Percentiles rank a stretch among this genome's conserved stretches.
Evolutionary conservation across 352 stramenopile species (phyloP).

Genomic region (Pythium aphanidermatum): DNA sequence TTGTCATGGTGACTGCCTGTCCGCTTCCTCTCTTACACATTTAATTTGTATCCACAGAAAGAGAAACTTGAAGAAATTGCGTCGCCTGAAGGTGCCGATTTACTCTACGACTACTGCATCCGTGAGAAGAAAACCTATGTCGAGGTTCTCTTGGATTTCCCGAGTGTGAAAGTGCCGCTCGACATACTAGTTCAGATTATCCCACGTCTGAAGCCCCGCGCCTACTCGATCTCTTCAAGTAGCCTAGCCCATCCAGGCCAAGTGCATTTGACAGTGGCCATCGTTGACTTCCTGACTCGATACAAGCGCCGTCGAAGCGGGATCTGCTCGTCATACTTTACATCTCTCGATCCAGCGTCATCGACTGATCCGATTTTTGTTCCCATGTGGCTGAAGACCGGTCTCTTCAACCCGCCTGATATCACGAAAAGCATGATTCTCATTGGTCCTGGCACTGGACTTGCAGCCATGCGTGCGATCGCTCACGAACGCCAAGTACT

Average conservation of each 20-base stretch:
- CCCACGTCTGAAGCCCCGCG: constrained; percentile 76
- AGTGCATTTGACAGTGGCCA: constrained; percentile 78
- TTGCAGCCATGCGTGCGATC: constrained; percentile 89
- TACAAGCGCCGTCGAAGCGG: constrained; percentile 83
- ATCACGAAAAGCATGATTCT: constrained; percentile 67
- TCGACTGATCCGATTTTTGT: constrained; percentile 30
- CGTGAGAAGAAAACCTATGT: constrained; percentile 88
- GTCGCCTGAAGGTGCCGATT: constrained; percentile 82
- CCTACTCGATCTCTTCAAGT: constrained; percentile 92
- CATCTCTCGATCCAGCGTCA: constrained; percentile 41
- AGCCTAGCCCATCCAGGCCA: constrained; percentile 42
- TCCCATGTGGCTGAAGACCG: constrained; percentile 84
- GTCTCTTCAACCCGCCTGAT: constrained; percentile 59
- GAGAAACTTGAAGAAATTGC: constrained; percentile 90
- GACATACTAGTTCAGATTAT: constrained; percentile 79
- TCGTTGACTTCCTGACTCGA: constrained; percentile 88
- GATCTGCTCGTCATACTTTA: constrained; percentile 82
- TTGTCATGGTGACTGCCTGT: too few relatives aligned
- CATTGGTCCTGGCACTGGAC: constrained; percentile 86
- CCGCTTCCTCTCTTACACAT: neutral
- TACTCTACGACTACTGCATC: constrained; percentile 93
- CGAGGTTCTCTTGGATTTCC: constrained; percentile 86
- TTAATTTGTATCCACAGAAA: constrained; percentile 29
- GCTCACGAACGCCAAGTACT: constrained; percentile 73
- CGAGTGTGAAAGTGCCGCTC: constrained; percentile 60